phyloP scores from a whole-genome alignment of 1,284 basidiomycete species.

The Ceratobasidium sp. region DNA sequence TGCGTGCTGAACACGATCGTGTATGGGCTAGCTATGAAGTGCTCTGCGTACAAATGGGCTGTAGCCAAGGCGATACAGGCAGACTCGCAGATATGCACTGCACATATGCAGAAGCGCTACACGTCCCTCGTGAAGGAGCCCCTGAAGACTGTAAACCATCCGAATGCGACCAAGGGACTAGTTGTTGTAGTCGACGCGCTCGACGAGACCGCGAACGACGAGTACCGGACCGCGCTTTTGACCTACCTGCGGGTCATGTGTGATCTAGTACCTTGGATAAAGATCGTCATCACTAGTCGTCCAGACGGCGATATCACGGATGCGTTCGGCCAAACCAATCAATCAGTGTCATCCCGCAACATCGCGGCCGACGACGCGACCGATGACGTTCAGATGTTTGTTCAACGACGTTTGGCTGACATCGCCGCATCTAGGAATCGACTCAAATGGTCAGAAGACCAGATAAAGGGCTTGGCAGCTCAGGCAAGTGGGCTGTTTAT shows the following conservation, averaged over 20 bases:
- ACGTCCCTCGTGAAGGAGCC: not conserved
- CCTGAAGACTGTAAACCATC: not conserved
- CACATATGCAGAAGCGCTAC: not conserved
- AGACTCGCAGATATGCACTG: not conserved
- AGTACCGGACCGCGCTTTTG: not conserved
- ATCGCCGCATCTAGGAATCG: not conserved
- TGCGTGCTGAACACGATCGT: slow-evolving; percentile 33
- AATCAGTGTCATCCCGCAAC: not conserved
- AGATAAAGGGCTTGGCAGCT: not conserved
- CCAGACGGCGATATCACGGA: slow-evolving; percentile 11
- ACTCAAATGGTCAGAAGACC: not conserved
- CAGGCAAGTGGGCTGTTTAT: slow-evolving; percentile 37
- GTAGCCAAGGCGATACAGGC: not conserved
- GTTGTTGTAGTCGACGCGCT: slow-evolving; percentile 35
- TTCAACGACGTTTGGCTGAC: not conserved
- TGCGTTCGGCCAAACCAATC: not conserved
- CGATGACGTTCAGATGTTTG: not conserved
- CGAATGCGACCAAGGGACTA: not conserved
- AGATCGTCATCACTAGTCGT: slow-evolving; percentile 12
- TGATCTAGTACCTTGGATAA: not conserved
- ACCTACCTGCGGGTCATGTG: not conserved
- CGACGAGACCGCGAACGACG: slow-evolving; percentile 25
- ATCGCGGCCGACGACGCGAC: not conserved
- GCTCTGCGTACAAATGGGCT: not conserved
- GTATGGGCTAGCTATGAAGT: slow-evolving; percentile 5